Percentiles rank a stretch among this genome's conserved stretches.
These are phyloP conservation scores for Margaritispora aquatica DNA, from an alignment of 495 filamentous ascomycete genomes.

Conservation along the genomic window DNA sequence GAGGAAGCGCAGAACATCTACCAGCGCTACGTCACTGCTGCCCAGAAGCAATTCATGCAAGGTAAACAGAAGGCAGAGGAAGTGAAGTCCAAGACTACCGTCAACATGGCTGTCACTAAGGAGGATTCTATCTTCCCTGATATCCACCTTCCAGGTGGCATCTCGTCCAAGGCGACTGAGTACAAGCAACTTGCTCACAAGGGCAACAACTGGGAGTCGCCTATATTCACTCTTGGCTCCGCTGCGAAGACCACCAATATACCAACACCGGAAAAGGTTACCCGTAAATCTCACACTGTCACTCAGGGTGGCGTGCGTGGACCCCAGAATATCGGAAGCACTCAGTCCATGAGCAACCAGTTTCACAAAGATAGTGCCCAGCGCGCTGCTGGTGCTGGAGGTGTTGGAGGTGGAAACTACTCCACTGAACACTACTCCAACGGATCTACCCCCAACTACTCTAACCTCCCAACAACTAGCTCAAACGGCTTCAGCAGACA, in stretches of 20 bases:
- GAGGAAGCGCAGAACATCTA: conserved; percentile 82
- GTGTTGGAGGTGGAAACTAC: conserved; percentile 13
- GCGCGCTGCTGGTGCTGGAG: conserved; percentile 11
- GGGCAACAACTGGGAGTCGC: conserved; percentile 92
- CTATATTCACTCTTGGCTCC: conserved; percentile 85
- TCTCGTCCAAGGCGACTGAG: conserved; percentile 90
- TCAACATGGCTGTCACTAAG: conserved; percentile 81
- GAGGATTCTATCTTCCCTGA: conserved; percentile 87
- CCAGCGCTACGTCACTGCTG: conserved; percentile 69
- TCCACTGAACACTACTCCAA: background rate
- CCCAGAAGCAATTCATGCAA: conserved; percentile 65
- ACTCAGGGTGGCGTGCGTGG: conserved; percentile 34
- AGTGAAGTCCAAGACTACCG: conserved; percentile 63
- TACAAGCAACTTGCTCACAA: conserved; percentile 82
- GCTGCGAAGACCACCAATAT: conserved; percentile 67
- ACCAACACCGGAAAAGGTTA: conserved; percentile 54
- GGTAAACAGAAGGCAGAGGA: conserved; percentile 66
- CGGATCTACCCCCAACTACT: too few relatives aligned
- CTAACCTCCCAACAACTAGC: conserved; percentile 6
- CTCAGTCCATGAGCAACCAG: conserved; percentile 21
- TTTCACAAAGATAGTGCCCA: conserved; percentile 8
- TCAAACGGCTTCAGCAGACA: conserved; percentile 46
- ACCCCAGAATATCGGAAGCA: conserved; percentile 27
- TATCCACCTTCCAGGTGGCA: conserved; percentile 82
- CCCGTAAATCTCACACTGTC: conserved; percentile 55